Evolutionary conservation across 2,329 filamentous ascomycete species (phyloP), one percentile per base, ranked within the genome.

Genomic region (Fusarium lateritium): DNA sequence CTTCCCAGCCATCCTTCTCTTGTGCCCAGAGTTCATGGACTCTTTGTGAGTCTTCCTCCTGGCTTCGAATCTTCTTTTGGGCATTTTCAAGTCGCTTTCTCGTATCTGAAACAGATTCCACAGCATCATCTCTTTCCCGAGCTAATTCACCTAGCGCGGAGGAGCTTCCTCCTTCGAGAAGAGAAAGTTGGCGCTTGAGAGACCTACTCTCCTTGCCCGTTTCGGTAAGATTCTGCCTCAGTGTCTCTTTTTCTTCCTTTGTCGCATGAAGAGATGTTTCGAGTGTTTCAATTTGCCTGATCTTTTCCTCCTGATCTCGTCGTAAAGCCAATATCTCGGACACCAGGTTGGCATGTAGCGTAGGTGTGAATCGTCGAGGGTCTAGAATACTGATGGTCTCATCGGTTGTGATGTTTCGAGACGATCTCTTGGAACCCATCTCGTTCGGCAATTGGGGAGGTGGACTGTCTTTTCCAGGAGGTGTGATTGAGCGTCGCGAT

Each of bases 281-380:
- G 17, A 99, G 84, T 54, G 88, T 89, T 76, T 98, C 94, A 56
- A 99, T 97, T 54, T 94, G 87, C 73, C 89, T 93, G 44, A 91
- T 88, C 80, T 97, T 98, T 42, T 92, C 93, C 76, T 99, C 96
- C 66, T 98, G 89, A 69, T 99, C 96, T 60, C 96, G 87, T 22
- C 94, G 89, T 50, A 99, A 82, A 3, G 90, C 89, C 39, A 99
- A 83, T 67, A 99, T 99, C 79, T 99, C 96, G 0, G 95, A 95
- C 1, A 99, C 95, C 8, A 99, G 83, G 50, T 93, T 98, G 10
- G 96, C 96, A 78, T 98, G 96, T 13, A 99, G 83, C 0, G 94
- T 98, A 2, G 96, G 96, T 1, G 96, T 99, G 76, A 99, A 98
- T 38, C 96, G 89, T 56, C 95, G 89, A 5, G 96, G 94, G 76